Evolutionary conservation across 2,329 filamentous ascomycete genomes (phyloP).

Genomic region (Coniochaeta sp.): DNA sequence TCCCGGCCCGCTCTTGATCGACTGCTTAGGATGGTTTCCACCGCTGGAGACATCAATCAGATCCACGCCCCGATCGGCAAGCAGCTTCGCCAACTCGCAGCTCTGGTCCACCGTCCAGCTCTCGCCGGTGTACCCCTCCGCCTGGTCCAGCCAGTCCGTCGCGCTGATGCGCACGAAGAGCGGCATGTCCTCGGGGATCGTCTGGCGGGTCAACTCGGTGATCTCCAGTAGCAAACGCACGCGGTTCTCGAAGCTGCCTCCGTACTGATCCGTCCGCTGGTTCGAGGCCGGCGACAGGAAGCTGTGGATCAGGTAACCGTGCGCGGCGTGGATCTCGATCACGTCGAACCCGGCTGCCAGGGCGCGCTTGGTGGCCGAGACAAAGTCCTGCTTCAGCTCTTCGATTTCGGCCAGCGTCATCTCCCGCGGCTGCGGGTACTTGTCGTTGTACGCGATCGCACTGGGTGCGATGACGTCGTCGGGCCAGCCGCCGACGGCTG

Average conservation of each 20-base stretch:
- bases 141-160: conserved; percentile 66
- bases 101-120: conserved; percentile 64
- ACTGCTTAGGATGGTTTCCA: conserved; percentile 54
- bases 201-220: conserved; percentile 52
- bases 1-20: conserved; percentile 50
- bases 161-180: conserved; percentile 68
- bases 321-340: conserved; percentile 68
- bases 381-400: conserved; percentile 53
- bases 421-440: conserved; percentile 39
- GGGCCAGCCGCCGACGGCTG: conserved; percentile 36
- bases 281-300: conserved; percentile 69
- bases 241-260: conserved; percentile 66
- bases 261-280: conserved; percentile 59
- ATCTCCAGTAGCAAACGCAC: conserved; percentile 61
- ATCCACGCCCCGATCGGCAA: conserved; percentile 64
- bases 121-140: conserved; percentile 42
- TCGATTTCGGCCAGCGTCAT: conserved; percentile 62
- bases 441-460: conserved; percentile 19
- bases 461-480: conserved; percentile 27
- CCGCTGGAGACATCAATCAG: conserved; percentile 67
- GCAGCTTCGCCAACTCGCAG: conserved; percentile 51
- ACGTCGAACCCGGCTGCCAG: conserved; percentile 60
- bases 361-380: conserved; percentile 43
- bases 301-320: conserved; percentile 67
- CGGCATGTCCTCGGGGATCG: conserved; percentile 61